Evolutionary conservation across 2,329 filamentous ascomycete species (phyloP).

Genomic region (Juglanconis juglandina): DNA sequence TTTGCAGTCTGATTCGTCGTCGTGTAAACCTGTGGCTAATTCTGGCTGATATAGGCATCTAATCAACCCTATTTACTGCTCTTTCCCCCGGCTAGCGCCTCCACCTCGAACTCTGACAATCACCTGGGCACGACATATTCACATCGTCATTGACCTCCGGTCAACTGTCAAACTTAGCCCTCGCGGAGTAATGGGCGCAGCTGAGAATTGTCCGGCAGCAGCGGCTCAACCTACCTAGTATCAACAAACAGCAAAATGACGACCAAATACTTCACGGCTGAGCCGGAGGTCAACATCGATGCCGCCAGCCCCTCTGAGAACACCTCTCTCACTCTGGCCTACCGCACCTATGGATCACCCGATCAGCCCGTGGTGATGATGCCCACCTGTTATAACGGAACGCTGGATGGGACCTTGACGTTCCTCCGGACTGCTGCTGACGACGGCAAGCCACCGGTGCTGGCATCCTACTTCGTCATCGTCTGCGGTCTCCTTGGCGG

Average conservation of each 20-base stretch:
- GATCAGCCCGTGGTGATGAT: constrained; percentile 6
- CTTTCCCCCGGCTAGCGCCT: too few species aligned
- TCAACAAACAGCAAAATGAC: background rate
- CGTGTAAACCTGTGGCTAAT: too few species aligned
- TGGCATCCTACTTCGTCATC: constrained; percentile 42
- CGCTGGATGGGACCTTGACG: constrained; percentile 1
- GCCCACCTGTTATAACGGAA: constrained; percentile 7
- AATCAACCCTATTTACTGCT: too few species aligned
- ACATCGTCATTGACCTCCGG: too few species aligned
- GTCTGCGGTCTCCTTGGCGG: constrained; percentile 50
- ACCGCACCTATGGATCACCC: constrained; percentile 5
- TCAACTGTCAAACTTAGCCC: too few species aligned
- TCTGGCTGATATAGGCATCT: too few species aligned
- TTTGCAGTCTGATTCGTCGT: too few species aligned
- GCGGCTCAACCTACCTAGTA: too few species aligned
- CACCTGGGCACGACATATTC: too few species aligned
- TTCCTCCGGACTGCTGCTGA: constrained; percentile 15
- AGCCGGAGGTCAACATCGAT: background rate
- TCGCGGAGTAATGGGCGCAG: too few species aligned
- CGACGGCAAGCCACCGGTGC: background rate
- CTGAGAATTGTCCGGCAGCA: too few species aligned
- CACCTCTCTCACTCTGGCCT: constrained; percentile 8
- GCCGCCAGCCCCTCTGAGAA: constrained; percentile 1
- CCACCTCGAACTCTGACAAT: too few species aligned
- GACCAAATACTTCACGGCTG: constrained; percentile 9